phyloP scores from a whole-genome alignment of 2,329 filamentous ascomycete species.

The Colletotrichum liaoningense region DNA sequence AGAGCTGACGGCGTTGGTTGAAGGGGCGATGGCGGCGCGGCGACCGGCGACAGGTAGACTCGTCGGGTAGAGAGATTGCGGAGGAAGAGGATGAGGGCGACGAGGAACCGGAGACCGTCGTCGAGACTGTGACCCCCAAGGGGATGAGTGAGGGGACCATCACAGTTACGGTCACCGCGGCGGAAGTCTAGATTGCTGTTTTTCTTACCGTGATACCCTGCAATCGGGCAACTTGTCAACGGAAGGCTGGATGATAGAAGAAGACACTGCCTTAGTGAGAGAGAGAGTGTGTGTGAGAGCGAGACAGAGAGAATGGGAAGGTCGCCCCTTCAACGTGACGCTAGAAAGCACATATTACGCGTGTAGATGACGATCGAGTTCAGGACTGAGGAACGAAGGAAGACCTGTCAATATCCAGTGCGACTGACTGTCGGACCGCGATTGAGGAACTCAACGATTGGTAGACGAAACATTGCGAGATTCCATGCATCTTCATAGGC shows the following conservation, averaged over 20 bases:
- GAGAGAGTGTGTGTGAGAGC: not conserved
- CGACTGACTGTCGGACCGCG: not conserved
- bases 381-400: not conserved
- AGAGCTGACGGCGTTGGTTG: slow-evolving; percentile 39
- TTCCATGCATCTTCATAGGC: slow-evolving; percentile 4
- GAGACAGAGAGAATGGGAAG: not conserved
- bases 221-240: slow-evolving; percentile 7
- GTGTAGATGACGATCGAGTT: not conserved
- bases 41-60: slow-evolving; percentile 1
- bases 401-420: not conserved
- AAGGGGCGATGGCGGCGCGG: slow-evolving; percentile 38
- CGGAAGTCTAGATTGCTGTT: slow-evolving; percentile 24
- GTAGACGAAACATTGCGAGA: slow-evolving; percentile 15
- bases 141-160: slow-evolving; percentile 15
- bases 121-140: slow-evolving; percentile 15
- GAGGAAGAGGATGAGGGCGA: slow-evolving; percentile 7
- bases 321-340: slow-evolving; percentile 37
- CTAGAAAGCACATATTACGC: slow-evolving; percentile 24
- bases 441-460: not conserved
- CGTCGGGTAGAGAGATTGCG: slow-evolving; percentile 7
- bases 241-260: not conserved
- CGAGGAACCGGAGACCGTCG: slow-evolving; percentile 11
- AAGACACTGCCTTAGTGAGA: not conserved
- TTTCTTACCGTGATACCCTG: slow-evolving; percentile 36
- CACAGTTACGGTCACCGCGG: slow-evolving; percentile 33